These are phyloP conservation scores for Pythium dissimile DNA, from an alignment of 352 stramenopile genomes.

Conservation along the genomic window DNA sequence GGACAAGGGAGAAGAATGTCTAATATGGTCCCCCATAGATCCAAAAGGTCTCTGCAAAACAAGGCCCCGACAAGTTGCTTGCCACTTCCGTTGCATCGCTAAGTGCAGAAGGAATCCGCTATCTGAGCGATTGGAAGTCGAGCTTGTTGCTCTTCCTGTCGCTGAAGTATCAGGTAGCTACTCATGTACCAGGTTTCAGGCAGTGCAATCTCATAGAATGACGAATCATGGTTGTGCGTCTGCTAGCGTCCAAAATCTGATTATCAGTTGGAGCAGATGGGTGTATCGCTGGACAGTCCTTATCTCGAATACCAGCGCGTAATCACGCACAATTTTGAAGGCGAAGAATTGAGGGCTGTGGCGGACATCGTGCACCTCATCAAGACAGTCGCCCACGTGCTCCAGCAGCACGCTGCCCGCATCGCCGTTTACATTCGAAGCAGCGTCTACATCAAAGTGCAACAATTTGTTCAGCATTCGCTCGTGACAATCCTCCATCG, in stretches of 20 bases:
- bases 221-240: neutral
- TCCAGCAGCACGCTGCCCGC: constrained; percentile 29
- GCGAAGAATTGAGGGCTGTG: constrained; percentile 54
- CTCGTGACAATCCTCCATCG: constrained; percentile 75
- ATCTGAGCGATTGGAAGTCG: constrained; percentile 18
- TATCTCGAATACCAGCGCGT: constrained; percentile 68
- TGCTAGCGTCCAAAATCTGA: constrained; percentile 33
- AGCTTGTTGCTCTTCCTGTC: constrained; percentile 18
- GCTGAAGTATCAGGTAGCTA: constrained; percentile 15
- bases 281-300: constrained; percentile 26
- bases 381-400: constrained; percentile 56
- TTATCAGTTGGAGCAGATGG: constrained; percentile 24
- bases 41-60: neutral
- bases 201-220: neutral
- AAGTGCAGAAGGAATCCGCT: constrained; percentile 14
- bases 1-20: too few species aligned
- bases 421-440: constrained; percentile 45
- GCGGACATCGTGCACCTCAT: constrained; percentile 60
- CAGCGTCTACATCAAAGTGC: constrained; percentile 58
- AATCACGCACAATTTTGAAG: constrained; percentile 67
- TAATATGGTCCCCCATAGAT: too few species aligned
- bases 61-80: neutral
- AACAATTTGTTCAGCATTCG: constrained; percentile 74
- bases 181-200: neutral
- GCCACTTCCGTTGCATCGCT: neutral